Percentiles rank a stretch among this genome's conserved stretches.
phyloP scores from a whole-genome alignment of 2,329 filamentous ascomycete species.

The Sporothrix brunneoviolacea region DNA sequence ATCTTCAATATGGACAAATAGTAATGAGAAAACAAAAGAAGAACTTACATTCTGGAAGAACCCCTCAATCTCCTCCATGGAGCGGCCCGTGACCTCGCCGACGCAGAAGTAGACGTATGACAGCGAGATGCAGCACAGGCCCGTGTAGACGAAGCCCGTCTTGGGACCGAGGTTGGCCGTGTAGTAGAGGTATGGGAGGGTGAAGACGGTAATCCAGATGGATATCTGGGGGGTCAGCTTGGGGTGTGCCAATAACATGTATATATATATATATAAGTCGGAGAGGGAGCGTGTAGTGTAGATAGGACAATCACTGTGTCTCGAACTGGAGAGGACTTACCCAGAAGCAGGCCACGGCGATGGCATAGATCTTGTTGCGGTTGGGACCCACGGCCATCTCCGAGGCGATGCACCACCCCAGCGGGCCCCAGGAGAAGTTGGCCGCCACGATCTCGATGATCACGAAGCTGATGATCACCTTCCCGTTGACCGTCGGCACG shows the following conservation, averaged over 20 bases:
- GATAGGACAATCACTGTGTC: too few species aligned
- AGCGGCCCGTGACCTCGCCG: conserved; percentile 1
- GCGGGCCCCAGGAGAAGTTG: conserved; percentile 38
- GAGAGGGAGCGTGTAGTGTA: too few species aligned
- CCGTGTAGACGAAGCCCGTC: conserved; percentile 1
- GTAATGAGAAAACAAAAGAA: too few species aligned
- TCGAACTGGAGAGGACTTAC: too few species aligned
- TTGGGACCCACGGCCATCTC: conserved; percentile 44
- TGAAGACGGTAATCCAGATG: conserved; percentile 30
- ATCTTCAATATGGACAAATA: too few species aligned
- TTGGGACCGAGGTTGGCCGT: conserved; percentile 4
- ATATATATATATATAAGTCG: too few species aligned
- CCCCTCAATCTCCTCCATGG: conserved; percentile 2
- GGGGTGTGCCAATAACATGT: too few species aligned
- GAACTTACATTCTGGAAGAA: too few species aligned
- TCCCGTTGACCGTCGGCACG: conserved; percentile 25
- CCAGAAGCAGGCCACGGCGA: conserved; percentile 39
- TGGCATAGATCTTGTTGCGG: conserved; percentile 39
- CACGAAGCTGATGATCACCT: conserved; percentile 35
- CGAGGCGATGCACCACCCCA: conserved; percentile 34
- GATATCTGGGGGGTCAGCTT: too few species aligned
- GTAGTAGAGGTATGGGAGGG: conserved; percentile 3
- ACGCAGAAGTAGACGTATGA: conserved; percentile 2
- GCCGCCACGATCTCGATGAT: conserved; percentile 37
- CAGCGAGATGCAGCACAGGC: neutral